Evolutionary conservation across 345 rosid genomes (phyloP).

Genomic region (Laguncularia racemosa): DNA sequence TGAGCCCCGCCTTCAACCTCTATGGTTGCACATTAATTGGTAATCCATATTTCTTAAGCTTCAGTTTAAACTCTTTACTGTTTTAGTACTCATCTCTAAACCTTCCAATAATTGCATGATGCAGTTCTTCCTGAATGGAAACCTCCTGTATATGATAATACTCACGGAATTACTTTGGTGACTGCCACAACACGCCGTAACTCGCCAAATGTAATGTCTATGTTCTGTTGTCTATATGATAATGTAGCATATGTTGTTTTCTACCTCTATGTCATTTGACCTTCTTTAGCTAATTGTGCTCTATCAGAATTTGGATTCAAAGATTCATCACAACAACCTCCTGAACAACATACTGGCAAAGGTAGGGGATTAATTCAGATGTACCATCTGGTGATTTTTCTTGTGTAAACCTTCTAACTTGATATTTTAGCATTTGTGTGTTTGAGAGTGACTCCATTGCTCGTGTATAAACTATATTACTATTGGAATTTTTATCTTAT

Average conservation of each 20-base stretch:
- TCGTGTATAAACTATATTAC: no score
- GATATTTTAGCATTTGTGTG: no score
- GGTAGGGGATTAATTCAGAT: conserved; percentile 29
- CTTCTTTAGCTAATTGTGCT: background rate
- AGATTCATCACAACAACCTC: conserved; percentile 93
- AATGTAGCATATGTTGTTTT: background rate
- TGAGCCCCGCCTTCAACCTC: conserved; percentile 89
- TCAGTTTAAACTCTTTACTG: background rate
- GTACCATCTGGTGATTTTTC: conserved; percentile 1
- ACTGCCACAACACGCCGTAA: conserved; percentile 95
- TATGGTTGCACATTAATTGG: conserved; percentile 89
- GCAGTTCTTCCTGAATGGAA: conserved; percentile 95
- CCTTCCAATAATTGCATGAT: conserved; percentile 8
- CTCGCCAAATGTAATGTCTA: conserved; percentile 66
- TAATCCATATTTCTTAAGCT: conserved; percentile 23
- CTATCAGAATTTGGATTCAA: conserved; percentile 81
- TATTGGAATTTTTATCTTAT: no score
- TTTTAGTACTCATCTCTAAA: conserved; percentile 5
- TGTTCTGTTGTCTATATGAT: background rate
- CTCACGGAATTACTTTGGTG: conserved; percentile 63
- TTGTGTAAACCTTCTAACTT: background rate
- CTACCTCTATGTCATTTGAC: background rate
- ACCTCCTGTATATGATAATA: conserved; percentile 91
- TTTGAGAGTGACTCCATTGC: no score
- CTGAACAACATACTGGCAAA: conserved; percentile 88